phyloP scores from a whole-genome alignment of 257 asterid species.

The Solanum verrucosum region DNA sequence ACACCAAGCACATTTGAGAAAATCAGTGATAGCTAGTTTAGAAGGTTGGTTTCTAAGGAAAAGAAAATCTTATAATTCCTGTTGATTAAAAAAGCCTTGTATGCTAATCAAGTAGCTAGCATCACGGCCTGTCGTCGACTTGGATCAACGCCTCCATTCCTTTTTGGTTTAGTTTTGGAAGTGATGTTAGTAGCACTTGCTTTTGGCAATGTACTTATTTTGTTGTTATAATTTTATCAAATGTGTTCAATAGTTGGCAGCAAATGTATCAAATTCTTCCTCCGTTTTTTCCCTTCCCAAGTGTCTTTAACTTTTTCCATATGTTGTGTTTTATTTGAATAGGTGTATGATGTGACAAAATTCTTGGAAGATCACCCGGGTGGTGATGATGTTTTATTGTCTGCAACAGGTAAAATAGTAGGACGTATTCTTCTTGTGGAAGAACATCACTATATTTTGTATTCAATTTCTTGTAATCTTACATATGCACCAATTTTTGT shows the following conservation, averaged over 20 bases:
- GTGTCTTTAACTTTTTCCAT: not conserved
- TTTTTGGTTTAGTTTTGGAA: not conserved
- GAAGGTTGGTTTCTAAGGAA: not conserved
- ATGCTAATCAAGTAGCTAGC: not conserved
- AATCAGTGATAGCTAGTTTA: not conserved
- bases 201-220: not conserved
- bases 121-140: not conserved
- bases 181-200: not conserved
- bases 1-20: not conserved
- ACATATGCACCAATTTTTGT: not conserved
- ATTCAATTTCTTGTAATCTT: not conserved
- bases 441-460: not conserved
- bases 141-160: not conserved
- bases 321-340: not conserved
- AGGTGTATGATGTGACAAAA: constrained; percentile 79
- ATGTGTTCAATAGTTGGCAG: not conserved
- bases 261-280: not conserved
- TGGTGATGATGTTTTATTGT: constrained; percentile 75
- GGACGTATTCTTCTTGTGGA: not conserved
- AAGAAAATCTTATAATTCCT: not conserved
- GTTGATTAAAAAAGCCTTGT: not conserved
- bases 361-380: constrained; percentile 94
- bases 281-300: not conserved
- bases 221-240: not conserved
- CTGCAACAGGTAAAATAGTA: constrained; percentile 48